These are phyloP conservation scores for Chrysochromulina tobinii DNA, from an alignment of 78 protist genomes.

Conservation along the genomic window DNA sequence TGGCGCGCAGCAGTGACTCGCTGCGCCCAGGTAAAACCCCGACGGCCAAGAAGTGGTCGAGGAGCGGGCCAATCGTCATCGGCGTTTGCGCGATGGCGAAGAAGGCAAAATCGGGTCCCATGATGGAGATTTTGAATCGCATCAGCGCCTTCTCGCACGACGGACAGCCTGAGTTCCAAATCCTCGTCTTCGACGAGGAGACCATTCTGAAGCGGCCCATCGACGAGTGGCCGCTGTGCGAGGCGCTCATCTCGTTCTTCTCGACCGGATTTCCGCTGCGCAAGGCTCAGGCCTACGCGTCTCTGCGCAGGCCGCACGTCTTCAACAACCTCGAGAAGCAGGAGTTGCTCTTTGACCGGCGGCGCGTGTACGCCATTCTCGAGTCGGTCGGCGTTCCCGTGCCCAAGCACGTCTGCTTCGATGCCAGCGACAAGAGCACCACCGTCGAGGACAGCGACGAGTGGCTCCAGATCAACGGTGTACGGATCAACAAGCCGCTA, in stretches of 20 bases:
- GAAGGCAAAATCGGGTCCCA: slow-evolving; percentile 37
- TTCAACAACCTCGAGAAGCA: slow-evolving; percentile 75
- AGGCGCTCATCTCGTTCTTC: slow-evolving; percentile 71
- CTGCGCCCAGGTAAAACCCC: too few relatives aligned
- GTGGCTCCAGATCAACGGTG: slow-evolving; percentile 46
- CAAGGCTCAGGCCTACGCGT: slow-evolving; percentile 61
- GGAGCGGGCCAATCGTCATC: neutral
- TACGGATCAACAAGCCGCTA: slow-evolving; percentile 85
- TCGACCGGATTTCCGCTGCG: slow-evolving; percentile 73
- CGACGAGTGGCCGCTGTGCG: slow-evolving; percentile 77
- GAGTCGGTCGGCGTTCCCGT: slow-evolving; percentile 58
- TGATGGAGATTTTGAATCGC: slow-evolving; percentile 40
- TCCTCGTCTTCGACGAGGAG: neutral
- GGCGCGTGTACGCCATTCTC: slow-evolving; percentile 55
- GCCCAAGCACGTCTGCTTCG: slow-evolving; percentile 48
- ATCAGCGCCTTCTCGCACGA: neutral
- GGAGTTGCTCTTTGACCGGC: slow-evolving; percentile 49
- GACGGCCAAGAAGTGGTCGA: too few relatives aligned
- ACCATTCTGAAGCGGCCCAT: slow-evolving; percentile 2
- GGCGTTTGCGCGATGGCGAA: slow-evolving; percentile 9
- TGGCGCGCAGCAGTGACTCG: too few relatives aligned
- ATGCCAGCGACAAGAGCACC: neutral
- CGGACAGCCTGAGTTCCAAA: neutral
- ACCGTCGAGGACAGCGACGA: slow-evolving; percentile 3
- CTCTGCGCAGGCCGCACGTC: slow-evolving; percentile 32